Evolutionary conservation across 1,284 basidiomycete species (phyloP).

Genomic region (Trametes sp.): DNA sequence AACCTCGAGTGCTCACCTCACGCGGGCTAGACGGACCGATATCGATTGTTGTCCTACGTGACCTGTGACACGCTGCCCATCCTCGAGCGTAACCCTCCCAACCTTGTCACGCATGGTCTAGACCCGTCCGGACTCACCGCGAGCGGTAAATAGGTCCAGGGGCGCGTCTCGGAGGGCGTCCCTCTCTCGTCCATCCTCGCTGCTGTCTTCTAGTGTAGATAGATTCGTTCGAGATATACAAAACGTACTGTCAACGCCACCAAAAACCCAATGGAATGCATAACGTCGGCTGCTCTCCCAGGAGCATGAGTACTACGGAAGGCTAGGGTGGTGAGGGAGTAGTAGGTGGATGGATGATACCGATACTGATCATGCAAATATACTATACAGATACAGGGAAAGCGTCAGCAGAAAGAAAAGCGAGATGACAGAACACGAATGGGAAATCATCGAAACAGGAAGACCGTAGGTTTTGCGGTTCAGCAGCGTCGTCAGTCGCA

Average conservation of each 20-base stretch:
- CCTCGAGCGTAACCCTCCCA: conserved; percentile 1
- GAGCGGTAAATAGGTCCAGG: conserved; percentile 1
- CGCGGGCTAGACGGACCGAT: not conserved
- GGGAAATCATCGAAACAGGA: conserved; percentile 3
- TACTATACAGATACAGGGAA: conserved; percentile 16
- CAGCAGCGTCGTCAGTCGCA: not conserved
- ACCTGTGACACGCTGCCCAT: conserved; percentile 17
- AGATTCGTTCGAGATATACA: conserved; percentile 13
- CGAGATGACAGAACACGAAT: conserved; percentile 7
- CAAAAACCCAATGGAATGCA: conserved; percentile 17
- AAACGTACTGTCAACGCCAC: conserved; percentile 17
- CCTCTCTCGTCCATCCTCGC: not conserved
- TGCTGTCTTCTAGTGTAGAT: conserved; percentile 8
- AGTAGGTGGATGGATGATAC: conserved; percentile 9
- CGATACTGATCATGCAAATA: conserved; percentile 19
- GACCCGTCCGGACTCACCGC: not conserved
- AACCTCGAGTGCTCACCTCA: not conserved
- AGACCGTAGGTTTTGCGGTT: not conserved
- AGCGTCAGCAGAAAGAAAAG: conserved; percentile 17
- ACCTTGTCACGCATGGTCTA: conserved; percentile 11
- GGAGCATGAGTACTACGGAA: conserved; percentile 9
- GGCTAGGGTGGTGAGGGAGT: conserved; percentile 19
- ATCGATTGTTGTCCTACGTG: not conserved
- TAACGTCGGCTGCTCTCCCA: not conserved
- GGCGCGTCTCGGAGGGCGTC: not conserved